Evolutionary conservation across 768 basidiomycete species (phyloP).

Genomic region (Paxillus ammoniavirescens): DNA sequence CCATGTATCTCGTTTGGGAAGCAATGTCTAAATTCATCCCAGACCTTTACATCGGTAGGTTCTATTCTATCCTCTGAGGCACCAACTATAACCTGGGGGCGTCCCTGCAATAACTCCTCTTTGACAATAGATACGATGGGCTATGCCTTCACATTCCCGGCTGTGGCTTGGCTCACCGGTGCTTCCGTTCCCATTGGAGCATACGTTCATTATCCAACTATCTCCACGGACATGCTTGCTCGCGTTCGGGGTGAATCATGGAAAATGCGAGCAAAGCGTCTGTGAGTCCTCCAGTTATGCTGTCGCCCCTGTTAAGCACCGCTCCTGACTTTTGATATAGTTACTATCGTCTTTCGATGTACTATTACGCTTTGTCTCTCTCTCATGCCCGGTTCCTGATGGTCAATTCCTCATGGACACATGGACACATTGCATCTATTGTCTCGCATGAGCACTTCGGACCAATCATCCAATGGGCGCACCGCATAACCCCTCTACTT

Average conservation of each 20-base stretch:
- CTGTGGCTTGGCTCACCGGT: slow-evolving; percentile 55
- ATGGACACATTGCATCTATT: slow-evolving; percentile 76
- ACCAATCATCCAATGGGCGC: slow-evolving; percentile 44
- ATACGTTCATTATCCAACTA: slow-evolving; percentile 96
- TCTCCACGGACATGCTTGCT: slow-evolving; percentile 90
- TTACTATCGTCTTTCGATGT: slow-evolving; percentile 89
- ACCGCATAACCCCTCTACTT: slow-evolving; percentile 41
- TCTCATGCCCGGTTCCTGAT: slow-evolving; percentile 73
- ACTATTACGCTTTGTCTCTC: slow-evolving; percentile 75
- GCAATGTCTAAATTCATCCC: slow-evolving; percentile 78
- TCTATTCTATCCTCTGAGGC: not conserved
- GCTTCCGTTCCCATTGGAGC: slow-evolving; percentile 74
- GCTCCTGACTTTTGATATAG: slow-evolving; percentile 34
- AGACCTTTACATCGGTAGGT: slow-evolving; percentile 85
- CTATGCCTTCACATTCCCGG: slow-evolving; percentile 89
- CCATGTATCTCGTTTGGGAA: slow-evolving; percentile 80
- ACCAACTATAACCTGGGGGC: not conserved
- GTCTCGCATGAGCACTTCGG: slow-evolving; percentile 52
- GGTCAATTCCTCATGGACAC: slow-evolving; percentile 97
- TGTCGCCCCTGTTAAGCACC: not conserved
- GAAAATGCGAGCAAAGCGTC: slow-evolving; percentile 23
- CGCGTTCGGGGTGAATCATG: slow-evolving; percentile 51
- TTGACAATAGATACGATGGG: slow-evolving; percentile 86
- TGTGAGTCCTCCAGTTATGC: slow-evolving; percentile 15
- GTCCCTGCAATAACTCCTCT: slow-evolving; percentile 7